These are phyloP conservation scores for Limonomyces culmigenus DNA, from an alignment of 1,284 basidiomycete genomes.

Conservation along the genomic window DNA sequence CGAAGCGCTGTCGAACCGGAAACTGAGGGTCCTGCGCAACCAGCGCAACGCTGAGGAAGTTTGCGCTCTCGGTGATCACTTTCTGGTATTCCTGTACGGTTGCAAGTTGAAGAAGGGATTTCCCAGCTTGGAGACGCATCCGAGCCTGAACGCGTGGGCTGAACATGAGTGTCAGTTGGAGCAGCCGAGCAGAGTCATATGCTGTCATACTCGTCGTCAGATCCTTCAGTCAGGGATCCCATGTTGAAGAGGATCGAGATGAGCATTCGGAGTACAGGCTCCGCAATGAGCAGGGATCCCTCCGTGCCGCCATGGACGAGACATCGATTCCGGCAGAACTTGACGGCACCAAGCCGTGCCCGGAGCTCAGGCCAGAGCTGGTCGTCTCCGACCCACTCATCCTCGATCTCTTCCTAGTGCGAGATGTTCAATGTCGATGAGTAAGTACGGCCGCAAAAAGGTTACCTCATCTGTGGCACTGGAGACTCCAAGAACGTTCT, in stretches of 20 bases:
- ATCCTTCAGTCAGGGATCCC: constrained; percentile 45
- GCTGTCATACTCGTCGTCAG: constrained; percentile 40
- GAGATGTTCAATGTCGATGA: constrained; percentile 7
- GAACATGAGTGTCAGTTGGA: constrained; percentile 1
- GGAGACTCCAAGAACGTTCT: constrained; percentile 51
- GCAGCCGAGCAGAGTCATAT: constrained; percentile 3
- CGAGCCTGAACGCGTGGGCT: constrained; percentile 47
- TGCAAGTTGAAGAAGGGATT: constrained; percentile 71
- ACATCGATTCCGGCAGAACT: constrained; percentile 66
- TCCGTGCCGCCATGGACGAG: constrained; percentile 46
- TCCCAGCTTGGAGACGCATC: constrained; percentile 68
- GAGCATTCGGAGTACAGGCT: constrained; percentile 64
- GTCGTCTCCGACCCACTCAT: constrained; percentile 64
- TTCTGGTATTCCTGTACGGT: constrained; percentile 44
- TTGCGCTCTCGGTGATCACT: constrained; percentile 29
- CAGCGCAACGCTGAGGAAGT: constrained; percentile 60
- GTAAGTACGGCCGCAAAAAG: constrained; percentile 2
- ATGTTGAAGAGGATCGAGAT: constrained; percentile 45
- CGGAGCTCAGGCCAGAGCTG: constrained; percentile 35
- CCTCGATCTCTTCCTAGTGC: constrained; percentile 35
- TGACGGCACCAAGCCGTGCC: constrained; percentile 62
- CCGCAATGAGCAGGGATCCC: constrained; percentile 46
- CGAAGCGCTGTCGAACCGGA: constrained; percentile 66
- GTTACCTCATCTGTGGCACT: constrained; percentile 27
- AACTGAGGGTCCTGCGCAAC: constrained; percentile 77